A percentile compares a stretch with the other conserved stretches of the same genome.
Evolutionary conservation across 208 protist species (phyloP).

Genomic region (Leishmania lainsoni): DNA sequence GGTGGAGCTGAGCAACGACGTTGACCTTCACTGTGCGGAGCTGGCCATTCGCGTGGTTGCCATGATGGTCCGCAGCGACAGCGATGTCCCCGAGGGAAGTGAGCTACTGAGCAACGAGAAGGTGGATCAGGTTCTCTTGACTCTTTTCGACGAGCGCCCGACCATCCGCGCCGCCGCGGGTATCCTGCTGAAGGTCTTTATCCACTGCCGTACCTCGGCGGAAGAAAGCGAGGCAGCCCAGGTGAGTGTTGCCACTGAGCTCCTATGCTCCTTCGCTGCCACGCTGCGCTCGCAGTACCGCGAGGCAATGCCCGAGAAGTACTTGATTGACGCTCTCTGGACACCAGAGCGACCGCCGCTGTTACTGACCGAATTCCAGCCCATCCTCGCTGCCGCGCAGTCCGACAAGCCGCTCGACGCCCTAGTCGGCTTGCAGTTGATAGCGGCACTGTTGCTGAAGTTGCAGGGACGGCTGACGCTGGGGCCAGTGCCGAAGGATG

Average conservation of each 20-base stretch:
- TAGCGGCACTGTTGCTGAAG: slow-evolving; percentile 64
- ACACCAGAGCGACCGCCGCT: slow-evolving; percentile 56
- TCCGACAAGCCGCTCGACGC: slow-evolving; percentile 53
- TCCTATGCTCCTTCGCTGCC: slow-evolving; percentile 74
- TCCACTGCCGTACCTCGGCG: slow-evolving; percentile 69
- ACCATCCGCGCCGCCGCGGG: slow-evolving; percentile 83
- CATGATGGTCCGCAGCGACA: slow-evolving; percentile 74
- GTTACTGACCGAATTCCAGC: slow-evolving; percentile 61
- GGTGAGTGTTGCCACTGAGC: slow-evolving; percentile 55
- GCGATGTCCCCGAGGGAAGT: slow-evolving; percentile 55
- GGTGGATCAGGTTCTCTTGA: slow-evolving; percentile 79
- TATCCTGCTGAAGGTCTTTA: slow-evolving; percentile 83
- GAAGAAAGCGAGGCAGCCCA: slow-evolving; percentile 60
- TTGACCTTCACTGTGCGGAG: slow-evolving; percentile 80
- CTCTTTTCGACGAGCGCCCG: slow-evolving; percentile 88
- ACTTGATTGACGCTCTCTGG: slow-evolving; percentile 89
- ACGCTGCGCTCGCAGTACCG: slow-evolving; percentile 73
- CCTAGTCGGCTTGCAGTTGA: slow-evolving; percentile 54
- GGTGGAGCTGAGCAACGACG: slow-evolving; percentile 86
- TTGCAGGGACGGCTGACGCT: slow-evolving; percentile 50
- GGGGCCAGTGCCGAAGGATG: slow-evolving; percentile 68
- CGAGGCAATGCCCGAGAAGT: slow-evolving; percentile 83
- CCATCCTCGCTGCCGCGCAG: slow-evolving; percentile 45
- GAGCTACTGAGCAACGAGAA: slow-evolving; percentile 78
- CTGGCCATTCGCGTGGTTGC: slow-evolving; percentile 82